Evolutionary conservation across 768 basidiomycete species (phyloP).

Genomic region (Tricholoma flavovirens): DNA sequence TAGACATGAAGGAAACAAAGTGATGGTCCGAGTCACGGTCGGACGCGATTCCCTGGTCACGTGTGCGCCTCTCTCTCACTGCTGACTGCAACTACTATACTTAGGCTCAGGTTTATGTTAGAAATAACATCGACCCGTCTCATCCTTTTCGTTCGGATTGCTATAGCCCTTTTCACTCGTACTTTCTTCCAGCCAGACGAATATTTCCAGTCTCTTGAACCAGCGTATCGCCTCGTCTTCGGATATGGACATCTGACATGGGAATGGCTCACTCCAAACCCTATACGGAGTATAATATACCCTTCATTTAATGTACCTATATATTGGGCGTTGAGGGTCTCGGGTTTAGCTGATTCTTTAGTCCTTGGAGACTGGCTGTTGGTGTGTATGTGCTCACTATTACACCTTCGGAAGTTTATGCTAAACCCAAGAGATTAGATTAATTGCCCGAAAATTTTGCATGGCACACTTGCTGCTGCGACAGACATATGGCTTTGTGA

Average conservation of each 20-base stretch:
- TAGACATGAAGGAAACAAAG: conserved; percentile 7
- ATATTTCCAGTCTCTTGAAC: conserved; percentile 91
- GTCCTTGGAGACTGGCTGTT: conserved; percentile 42
- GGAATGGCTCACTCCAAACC: conserved; percentile 79
- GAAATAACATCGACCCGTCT: conserved; percentile 18
- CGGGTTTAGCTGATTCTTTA: conserved; percentile 41
- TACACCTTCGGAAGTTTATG: not conserved
- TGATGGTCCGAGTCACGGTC: too few species aligned
- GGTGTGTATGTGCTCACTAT: conserved; percentile 42
- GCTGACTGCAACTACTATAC: too few species aligned
- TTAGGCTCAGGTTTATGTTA: not conserved
- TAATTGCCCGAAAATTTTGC: conserved; percentile 65
- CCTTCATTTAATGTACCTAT: conserved; percentile 76
- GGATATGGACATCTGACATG: conserved; percentile 92
- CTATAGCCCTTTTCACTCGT: conserved; percentile 61
- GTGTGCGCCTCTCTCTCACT: too few species aligned
- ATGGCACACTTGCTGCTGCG: conserved; percentile 69
- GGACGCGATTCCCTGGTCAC: not conserved
- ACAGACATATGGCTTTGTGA: conserved; percentile 74
- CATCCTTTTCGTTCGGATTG: conserved; percentile 47
- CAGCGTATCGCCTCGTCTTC: conserved; percentile 83
- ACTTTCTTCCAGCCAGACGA: conserved; percentile 98
- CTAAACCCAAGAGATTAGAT: conserved; percentile 41
- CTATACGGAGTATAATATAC: conserved; percentile 78
- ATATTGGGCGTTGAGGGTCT: conserved; percentile 62